Evolutionary conservation across 140 eudicot species (phyloP), one percentile per base, ranked within the genome.

Genomic region (Anethum foeniculum): DNA sequence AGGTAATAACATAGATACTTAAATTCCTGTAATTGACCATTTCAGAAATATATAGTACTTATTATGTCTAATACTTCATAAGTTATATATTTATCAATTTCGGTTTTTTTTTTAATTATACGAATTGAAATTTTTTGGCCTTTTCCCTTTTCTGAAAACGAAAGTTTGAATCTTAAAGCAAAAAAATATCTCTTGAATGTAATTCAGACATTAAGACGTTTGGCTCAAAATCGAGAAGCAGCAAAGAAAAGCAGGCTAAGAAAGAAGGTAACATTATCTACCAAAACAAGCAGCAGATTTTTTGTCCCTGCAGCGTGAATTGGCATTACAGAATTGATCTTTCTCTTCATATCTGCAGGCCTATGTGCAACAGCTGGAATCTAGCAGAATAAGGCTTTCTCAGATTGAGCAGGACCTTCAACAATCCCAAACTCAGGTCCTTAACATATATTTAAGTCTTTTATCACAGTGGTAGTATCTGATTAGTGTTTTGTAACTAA

Each of bases 221-320:
- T 95, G 77, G 99, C 99, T 74, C 99, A 95, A 87, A 95, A 95
- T 88, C 88, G 99, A 84, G 99, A 95, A 95, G 99, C 99, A 79
- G 99, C 99, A 58, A 89, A 86, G 85, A 95, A 95, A 83, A 92
- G 99, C 88, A 90, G 99, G 81, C 90, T 95, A 23, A 89, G 99
- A 64, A 95, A 95, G 82, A 95, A 95, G 93, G 99, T 95, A 19
- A 36, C 5, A 21, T 10, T n/a, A 21, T 74, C 34, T 21, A 39
- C 30, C 30, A 23, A 21, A 41, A 74, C 49, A 41, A 44, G 36
- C 4, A 12, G 76, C 21, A 58, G 2, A 32, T 4, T 14, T 28
- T 15, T 5, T 32, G 74, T 68, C n/a, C 44, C 74, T 68, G 1
- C 7, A 68, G 36, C 12, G 23, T 32, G 36, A 28, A 68, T 32